Conservation (phyloP, 108 stramenopile species). For the Ochromonas danica region DNA sequence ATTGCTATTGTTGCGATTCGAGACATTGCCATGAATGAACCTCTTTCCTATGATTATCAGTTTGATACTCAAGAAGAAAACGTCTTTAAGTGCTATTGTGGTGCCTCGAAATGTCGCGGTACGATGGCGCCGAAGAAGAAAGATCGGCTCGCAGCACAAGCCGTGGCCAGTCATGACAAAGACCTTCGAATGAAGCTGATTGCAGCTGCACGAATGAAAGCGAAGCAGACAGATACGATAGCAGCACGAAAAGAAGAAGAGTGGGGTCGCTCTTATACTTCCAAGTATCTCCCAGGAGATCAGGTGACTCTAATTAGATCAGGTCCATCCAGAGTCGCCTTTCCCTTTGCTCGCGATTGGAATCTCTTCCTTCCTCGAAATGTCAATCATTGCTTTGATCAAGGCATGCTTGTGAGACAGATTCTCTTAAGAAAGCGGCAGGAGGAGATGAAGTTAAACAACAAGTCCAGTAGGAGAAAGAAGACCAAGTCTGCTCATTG, state of each 20-base stretch:
- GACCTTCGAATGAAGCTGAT: background rate
- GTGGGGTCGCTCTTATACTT: background rate
- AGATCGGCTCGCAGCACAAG: background rate
- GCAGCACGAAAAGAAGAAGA: background rate
- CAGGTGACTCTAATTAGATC: background rate
- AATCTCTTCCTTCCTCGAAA: background rate
- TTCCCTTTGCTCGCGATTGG: background rate
- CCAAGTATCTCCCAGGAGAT: constrained; percentile 6
- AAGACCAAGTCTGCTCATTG: too few relatives aligned
- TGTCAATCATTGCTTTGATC: too few relatives aligned
- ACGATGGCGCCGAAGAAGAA: constrained; percentile 51
- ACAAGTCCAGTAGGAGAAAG: too few relatives aligned
- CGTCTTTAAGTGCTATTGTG: constrained; percentile 50
- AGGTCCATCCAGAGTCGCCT: background rate
- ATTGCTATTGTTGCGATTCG: constrained; percentile 72
- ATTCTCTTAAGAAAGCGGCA: too few relatives aligned
- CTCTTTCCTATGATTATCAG: constrained; percentile 86
- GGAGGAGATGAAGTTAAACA: too few relatives aligned
- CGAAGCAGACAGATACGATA: background rate
- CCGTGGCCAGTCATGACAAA: background rate
- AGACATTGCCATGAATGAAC: constrained; percentile 72
- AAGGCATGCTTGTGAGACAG: too few relatives aligned
- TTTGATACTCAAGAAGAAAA: constrained; percentile 49
- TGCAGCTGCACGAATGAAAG: background rate
- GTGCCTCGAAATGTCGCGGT: constrained; percentile 47